Conservation (phyloP, 805 yeast species). For the Zygosaccharomyces lentus region DNA sequence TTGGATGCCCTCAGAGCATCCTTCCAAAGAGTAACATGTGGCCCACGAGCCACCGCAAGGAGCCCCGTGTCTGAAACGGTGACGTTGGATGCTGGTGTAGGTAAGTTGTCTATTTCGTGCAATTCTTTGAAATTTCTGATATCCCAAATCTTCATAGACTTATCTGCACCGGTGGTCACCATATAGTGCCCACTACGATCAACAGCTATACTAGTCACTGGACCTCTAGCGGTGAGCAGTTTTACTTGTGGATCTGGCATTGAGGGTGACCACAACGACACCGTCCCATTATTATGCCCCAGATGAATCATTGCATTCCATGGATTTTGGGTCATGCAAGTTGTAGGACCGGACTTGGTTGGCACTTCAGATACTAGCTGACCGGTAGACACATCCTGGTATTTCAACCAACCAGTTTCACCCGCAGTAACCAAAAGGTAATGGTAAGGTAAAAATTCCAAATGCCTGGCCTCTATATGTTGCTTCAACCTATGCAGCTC, state of each 20-base stretch:
- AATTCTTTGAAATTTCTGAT: constrained; percentile 74
- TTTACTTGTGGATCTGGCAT: constrained; percentile 82
- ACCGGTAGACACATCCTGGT: constrained; percentile 95
- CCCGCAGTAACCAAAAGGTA: constrained; percentile 85
- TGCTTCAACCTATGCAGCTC: constrained; percentile 89
- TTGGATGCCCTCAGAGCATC: constrained; percentile 53
- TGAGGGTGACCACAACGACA: constrained; percentile 89
- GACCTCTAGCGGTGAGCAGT: constrained; percentile 77
- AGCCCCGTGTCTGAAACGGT: constrained; percentile 85
- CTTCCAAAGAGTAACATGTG: constrained; percentile 93
- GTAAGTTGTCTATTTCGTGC: constrained; percentile 55
- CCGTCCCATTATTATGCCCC: constrained; percentile 91
- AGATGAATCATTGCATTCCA: constrained; percentile 93
- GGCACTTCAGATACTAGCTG: constrained; percentile 73
- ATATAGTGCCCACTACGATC: constrained; percentile 91
- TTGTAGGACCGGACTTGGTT: constrained; percentile 88
- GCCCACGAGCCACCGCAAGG: constrained; percentile 89
- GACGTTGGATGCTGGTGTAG: constrained; percentile 79
- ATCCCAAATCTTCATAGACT: constrained; percentile 87
- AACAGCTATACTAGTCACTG: constrained; percentile 76
- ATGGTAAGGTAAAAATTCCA: constrained; percentile 92
- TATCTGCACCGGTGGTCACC: constrained; percentile 90
- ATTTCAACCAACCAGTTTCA: constrained; percentile 79
- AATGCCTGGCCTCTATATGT: constrained; percentile 76
- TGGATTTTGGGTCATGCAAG: constrained; percentile 83